These are phyloP conservation scores for Diaporthe sp. DNA, from an alignment of 2,329 filamentous ascomycete species.

Conservation along the genomic window DNA sequence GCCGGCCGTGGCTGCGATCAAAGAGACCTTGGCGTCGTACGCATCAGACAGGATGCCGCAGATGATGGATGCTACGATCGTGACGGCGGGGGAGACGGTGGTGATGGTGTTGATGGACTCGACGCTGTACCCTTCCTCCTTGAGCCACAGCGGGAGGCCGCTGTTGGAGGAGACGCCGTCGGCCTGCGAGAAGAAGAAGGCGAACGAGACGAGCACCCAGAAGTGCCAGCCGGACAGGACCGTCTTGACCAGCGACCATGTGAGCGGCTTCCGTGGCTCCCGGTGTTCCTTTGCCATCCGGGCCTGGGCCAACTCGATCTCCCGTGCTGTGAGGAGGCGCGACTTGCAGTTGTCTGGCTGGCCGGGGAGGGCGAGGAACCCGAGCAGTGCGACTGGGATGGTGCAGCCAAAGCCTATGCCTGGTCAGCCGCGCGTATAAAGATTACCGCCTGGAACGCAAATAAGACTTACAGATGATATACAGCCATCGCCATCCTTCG, in stretches of 20 bases:
- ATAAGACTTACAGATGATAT: conserved; percentile 54
- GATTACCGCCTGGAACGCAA: conserved; percentile 27
- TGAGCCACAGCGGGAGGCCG: conserved; percentile 6
- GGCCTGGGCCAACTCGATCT: conserved; percentile 39
- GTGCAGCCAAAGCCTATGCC: conserved; percentile 21
- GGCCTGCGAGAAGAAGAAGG: conserved; percentile 65
- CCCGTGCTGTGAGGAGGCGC: conserved; percentile 41
- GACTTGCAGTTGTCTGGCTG: conserved; percentile 42
- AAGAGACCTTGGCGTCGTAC: background rate
- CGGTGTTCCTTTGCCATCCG: conserved; percentile 34
- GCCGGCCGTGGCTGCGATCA: background rate
- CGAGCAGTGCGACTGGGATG: conserved; percentile 41
- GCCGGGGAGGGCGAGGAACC: conserved; percentile 43
- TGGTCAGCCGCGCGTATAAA: background rate
- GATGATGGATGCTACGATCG: background rate
- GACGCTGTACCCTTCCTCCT: background rate
- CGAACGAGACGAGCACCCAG: conserved; percentile 47
- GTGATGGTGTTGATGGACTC: conserved; percentile 15
- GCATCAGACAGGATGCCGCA: conserved; percentile 10
- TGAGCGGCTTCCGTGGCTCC: background rate
- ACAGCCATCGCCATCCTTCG: conserved; percentile 63
- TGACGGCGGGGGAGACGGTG: conserved; percentile 1
- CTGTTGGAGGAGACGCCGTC: conserved; percentile 59
- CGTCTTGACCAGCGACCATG: background rate
- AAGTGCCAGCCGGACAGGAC: background rate